A percentile compares a stretch with the other conserved stretches of the same genome.
Conservation (phyloP, 176 grass and related monocot species). For the Typha latifolia region DNA sequence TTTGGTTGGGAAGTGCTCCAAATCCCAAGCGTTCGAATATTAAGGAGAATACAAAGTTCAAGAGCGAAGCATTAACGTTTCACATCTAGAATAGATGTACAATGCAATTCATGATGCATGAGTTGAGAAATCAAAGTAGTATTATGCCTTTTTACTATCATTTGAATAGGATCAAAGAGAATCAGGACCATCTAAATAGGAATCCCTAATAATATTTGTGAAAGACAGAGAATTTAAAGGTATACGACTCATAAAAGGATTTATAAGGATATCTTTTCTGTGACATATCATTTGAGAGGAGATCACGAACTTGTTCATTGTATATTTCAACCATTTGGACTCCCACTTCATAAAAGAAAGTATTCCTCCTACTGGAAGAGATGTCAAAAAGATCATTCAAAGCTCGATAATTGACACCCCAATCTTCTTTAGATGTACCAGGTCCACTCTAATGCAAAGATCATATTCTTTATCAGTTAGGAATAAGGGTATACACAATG, state of each 20-base stretch:
- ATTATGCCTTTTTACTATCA: too few relatives aligned
- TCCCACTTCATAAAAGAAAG: conserved; percentile 82
- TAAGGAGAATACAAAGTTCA: conserved; percentile 20
- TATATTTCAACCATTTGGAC: conserved; percentile 99
- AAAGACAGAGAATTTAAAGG: too few relatives aligned
- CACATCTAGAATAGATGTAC: too few relatives aligned
- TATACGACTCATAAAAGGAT: neutral
- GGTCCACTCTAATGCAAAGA: conserved; percentile 62
- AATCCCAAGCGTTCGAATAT: conserved; percentile 72
- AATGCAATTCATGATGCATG: too few relatives aligned
- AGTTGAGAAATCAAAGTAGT: too few relatives aligned
- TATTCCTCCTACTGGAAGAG: conserved; percentile 71
- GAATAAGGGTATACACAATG: neutral
- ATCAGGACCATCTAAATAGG: too few relatives aligned
- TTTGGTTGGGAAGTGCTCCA: conserved; percentile 88
- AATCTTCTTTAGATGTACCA: conserved; percentile 81
- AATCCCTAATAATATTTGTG: too few relatives aligned
- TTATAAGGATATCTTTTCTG: conserved; percentile 98
- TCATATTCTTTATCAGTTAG: neutral
- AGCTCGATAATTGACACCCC: conserved; percentile 99
- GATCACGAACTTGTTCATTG: conserved; percentile 97
- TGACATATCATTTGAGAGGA: conserved; percentile 68
- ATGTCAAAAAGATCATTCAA: conserved; percentile 90
- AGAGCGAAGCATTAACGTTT: neutral
- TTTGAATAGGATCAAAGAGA: too few relatives aligned